These are phyloP conservation scores for Cephalotrichum gorgonifer DNA, from an alignment of 2,329 filamentous ascomycete species.

Conservation along the genomic window DNA sequence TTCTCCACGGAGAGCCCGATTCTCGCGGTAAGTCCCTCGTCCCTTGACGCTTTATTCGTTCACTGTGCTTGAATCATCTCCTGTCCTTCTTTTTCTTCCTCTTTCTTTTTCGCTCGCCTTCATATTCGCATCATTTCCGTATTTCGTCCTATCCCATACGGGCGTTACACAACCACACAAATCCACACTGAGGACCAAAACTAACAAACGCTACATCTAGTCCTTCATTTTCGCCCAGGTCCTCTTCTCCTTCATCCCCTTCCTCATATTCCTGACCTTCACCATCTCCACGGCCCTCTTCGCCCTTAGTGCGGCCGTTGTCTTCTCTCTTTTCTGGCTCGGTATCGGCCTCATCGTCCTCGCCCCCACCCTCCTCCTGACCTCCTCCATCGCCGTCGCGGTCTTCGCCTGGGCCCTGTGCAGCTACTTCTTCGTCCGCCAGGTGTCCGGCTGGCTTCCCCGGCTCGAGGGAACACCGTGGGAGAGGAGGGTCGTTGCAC, in stretches of 20 bases:
- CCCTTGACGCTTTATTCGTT: not conserved
- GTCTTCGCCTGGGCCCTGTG: conserved; percentile 59
- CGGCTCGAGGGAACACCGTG: not conserved
- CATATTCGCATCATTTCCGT: not conserved
- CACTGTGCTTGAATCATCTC: not conserved
- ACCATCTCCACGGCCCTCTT: conserved; percentile 51
- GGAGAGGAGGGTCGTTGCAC: too few relatives aligned
- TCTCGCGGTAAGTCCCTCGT: conserved; percentile 50
- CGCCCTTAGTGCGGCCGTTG: conserved; percentile 48
- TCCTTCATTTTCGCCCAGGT: conserved; percentile 58
- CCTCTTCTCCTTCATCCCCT: conserved; percentile 53
- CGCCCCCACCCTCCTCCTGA: conserved; percentile 57
- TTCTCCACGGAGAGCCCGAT: conserved; percentile 58
- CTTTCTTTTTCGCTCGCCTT: too few relatives aligned
- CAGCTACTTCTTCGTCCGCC: conserved; percentile 40
- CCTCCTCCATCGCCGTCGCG: conserved; percentile 49
- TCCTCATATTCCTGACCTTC: conserved; percentile 61
- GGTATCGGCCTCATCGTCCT: conserved; percentile 58
- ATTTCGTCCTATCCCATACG: not conserved
- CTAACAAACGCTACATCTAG: conserved; percentile 31
- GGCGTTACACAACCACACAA: not conserved
- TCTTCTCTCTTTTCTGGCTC: conserved; percentile 59
- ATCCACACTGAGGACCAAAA: conserved; percentile 5
- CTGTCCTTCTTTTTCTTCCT: not conserved
- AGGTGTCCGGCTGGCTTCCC: conserved; percentile 26